phyloP scores from a whole-genome alignment of 2,329 filamentous ascomycete genomes.

The Claviceps sp. region DNA sequence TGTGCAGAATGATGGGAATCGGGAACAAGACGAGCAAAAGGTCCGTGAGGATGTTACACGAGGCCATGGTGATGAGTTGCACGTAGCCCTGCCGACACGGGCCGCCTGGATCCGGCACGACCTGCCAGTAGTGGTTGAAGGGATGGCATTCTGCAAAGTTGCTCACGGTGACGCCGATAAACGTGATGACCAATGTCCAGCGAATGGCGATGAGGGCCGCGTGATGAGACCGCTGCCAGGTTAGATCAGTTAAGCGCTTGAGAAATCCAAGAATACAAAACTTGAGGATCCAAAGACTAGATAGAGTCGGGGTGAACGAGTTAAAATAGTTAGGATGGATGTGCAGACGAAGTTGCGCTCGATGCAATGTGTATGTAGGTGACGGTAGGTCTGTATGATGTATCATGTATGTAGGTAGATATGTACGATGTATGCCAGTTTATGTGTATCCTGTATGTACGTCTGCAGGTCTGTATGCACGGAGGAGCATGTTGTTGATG shows the following conservation, averaged over 20 bases:
- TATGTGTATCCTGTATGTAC: background rate
- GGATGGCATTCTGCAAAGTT: conserved; percentile 75
- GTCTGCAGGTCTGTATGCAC: background rate
- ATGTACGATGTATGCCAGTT: background rate
- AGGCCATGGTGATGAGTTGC: conserved; percentile 82
- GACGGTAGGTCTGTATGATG: too few species aligned
- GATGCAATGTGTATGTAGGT: too few species aligned
- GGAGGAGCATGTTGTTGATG: too few species aligned
- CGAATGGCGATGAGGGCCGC: conserved; percentile 58
- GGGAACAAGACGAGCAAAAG: conserved; percentile 78
- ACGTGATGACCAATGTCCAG: conserved; percentile 63
- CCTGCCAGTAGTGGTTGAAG: conserved; percentile 64
- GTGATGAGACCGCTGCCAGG: conserved; percentile 69
- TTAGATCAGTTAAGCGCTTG: conserved; percentile 66
- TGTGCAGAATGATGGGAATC: conserved; percentile 72
- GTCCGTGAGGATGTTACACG: conserved; percentile 79
- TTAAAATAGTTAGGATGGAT: background rate
- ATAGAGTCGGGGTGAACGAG: background rate
- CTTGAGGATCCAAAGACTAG: conserved; percentile 83
- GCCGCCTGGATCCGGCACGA: conserved; percentile 72
- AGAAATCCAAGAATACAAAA: conserved; percentile 85
- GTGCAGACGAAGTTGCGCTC: background rate
- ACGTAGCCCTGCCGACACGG: conserved; percentile 76
- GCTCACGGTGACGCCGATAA: conserved; percentile 66
- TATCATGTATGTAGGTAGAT: too few species aligned